A percentile compares a stretch with the other conserved stretches of the same genome.
phyloP scores from a whole-genome alignment of 257 asterid species.

The Salvia hispanica region DNA sequence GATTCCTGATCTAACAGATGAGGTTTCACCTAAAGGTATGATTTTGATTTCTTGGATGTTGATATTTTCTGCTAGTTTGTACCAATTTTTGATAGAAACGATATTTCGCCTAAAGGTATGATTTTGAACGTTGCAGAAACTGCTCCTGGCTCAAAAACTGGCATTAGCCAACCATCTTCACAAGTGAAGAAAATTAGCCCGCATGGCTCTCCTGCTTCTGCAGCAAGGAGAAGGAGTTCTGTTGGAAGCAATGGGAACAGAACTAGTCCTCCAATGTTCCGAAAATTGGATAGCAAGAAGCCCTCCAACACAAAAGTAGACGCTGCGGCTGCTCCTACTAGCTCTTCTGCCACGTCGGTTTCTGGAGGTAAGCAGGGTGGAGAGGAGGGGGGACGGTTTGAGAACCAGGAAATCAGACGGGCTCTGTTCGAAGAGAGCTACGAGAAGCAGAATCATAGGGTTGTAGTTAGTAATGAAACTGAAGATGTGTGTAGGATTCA shows the following conservation, averaged over 20 bases:
- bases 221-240: slow-evolving; percentile 44
- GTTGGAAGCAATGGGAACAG: slow-evolving; percentile 40
- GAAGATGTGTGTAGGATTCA: slow-evolving; percentile 44
- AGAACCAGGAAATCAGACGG: slow-evolving; percentile 43
- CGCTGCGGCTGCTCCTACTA: slow-evolving; percentile 22
- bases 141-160: slow-evolving; percentile 45
- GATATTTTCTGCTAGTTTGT: background rate
- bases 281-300: slow-evolving; percentile 62
- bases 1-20: slow-evolving; percentile 57
- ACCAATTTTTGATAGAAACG: background rate
- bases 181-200: slow-evolving; percentile 41
- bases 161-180: slow-evolving; percentile 39
- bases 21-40: slow-evolving; percentile 59
- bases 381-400: slow-evolving; percentile 30
- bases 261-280: slow-evolving; percentile 58
- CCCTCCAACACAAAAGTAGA: slow-evolving; percentile 41
- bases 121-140: slow-evolving; percentile 35
- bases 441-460: slow-evolving; percentile 34
- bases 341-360: slow-evolving; percentile 29
- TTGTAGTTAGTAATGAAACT: slow-evolving; percentile 47
- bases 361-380: slow-evolving; percentile 41
- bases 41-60: background rate
- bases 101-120: too few species aligned
- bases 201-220: slow-evolving; percentile 46
- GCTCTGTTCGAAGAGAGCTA: slow-evolving; percentile 49